A percentile compares a stretch with the other conserved stretches of the same genome.
Evolutionary conservation across 768 basidiomycete species (phyloP).

Genomic region (Mycena galericulata): DNA sequence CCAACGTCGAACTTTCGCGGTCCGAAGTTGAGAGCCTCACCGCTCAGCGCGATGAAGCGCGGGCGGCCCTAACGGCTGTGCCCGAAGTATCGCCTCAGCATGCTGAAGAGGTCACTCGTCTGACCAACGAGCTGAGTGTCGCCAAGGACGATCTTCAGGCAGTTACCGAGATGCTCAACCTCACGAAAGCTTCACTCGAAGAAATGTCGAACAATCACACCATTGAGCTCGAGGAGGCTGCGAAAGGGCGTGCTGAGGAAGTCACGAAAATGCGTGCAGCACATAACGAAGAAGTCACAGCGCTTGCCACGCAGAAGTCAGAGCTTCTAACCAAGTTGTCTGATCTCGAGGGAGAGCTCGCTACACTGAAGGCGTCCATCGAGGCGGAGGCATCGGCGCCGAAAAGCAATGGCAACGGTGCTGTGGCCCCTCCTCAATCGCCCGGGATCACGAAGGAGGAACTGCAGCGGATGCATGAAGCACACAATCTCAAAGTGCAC

Average conservation of each 20-base stretch:
- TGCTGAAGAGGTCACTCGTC: conserved; percentile 64
- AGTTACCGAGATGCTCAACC: conserved; percentile 71
- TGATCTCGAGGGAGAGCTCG: conserved; percentile 83
- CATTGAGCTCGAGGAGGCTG: conserved; percentile 82
- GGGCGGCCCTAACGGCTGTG: conserved; percentile 55
- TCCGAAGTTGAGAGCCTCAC: conserved; percentile 68
- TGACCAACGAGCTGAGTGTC: conserved; percentile 69
- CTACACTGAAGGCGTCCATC: conserved; percentile 69
- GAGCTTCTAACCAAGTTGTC: conserved; percentile 72
- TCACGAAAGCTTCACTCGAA: conserved; percentile 77
- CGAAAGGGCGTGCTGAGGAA: conserved; percentile 77
- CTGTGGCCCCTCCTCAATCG: conserved; percentile 50
- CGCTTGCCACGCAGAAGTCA: conserved; percentile 69
- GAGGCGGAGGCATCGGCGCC: conserved; percentile 62
- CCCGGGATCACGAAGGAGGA: conserved; percentile 80
- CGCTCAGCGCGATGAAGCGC: conserved; percentile 74
- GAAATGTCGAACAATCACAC: conserved; percentile 78
- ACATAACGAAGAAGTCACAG: conserved; percentile 71
- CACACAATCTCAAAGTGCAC: conserved; percentile 84
- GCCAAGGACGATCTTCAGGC: conserved; percentile 79
- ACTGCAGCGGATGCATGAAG: conserved; percentile 81
- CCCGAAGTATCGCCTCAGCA: conserved; percentile 59
- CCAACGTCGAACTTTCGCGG: conserved; percentile 62
- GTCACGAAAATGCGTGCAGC: conserved; percentile 67
- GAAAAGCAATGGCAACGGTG: conserved; percentile 65